Percentiles rank a stretch among this genome's conserved stretches.
Evolutionary conservation across 2,329 filamentous ascomycete species (phyloP).

Genomic region (Falciphora oryzae): DNA sequence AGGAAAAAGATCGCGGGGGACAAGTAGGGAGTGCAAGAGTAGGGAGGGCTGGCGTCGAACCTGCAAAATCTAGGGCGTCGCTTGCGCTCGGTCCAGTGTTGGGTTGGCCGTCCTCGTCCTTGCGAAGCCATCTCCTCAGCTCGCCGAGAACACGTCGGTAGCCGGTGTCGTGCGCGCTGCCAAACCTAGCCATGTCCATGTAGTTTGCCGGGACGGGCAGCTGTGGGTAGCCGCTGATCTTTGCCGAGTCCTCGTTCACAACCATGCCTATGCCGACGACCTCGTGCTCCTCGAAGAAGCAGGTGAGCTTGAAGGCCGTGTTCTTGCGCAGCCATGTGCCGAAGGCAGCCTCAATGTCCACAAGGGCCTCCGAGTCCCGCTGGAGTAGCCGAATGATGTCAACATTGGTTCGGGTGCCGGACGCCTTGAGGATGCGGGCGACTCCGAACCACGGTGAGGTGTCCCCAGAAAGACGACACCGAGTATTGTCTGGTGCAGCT

Average conservation of each 20-base stretch:
- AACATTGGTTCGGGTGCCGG: constrained; percentile 18
- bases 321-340: constrained; percentile 11
- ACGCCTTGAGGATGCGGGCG: constrained; percentile 23
- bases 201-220: constrained; percentile 24
- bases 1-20: too few species aligned
- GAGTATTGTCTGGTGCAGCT: constrained; percentile 19
- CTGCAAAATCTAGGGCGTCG: too few species aligned
- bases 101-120: too few species aligned
- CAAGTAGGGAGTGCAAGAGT: too few species aligned
- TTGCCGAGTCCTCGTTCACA: constrained; percentile 24
- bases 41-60: too few species aligned
- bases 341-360: constrained; percentile 24
- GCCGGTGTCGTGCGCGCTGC: constrained; percentile 17
- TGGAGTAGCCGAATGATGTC: constrained; percentile 19
- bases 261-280: constrained; percentile 1
- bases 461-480: constrained; percentile 33
- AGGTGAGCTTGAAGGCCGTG: too few species aligned
- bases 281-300: constrained; percentile 10
- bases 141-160: constrained; percentile 20
- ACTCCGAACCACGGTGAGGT: constrained; percentile 29
- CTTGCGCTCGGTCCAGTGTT: too few species aligned
- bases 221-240: constrained; percentile 24
- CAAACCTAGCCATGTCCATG: constrained; percentile 22
- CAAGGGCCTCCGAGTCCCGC: constrained; percentile 23
- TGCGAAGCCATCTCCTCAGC: constrained; percentile 17